phyloP scores from a whole-genome alignment of 805 yeast species.

The Grigorovia transvaalensis region DNA sequence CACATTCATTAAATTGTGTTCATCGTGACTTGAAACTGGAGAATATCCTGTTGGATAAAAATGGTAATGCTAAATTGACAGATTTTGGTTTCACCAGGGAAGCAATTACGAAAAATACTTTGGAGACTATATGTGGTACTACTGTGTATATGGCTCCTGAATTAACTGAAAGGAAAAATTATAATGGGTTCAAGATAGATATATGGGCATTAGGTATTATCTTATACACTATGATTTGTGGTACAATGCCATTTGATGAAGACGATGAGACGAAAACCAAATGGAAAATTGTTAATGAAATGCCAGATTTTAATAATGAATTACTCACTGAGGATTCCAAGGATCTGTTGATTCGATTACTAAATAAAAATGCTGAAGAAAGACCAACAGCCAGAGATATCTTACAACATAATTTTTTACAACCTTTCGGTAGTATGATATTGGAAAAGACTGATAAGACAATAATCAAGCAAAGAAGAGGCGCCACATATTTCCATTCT shows the following conservation, averaged over 20 bases:
- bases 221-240: conserved; percentile 71
- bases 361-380: conserved; percentile 53
- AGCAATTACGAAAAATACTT: conserved; percentile 40
- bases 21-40: conserved; percentile 83
- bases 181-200: conserved; percentile 74
- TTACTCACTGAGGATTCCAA: conserved; percentile 39
- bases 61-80: conserved; percentile 59
- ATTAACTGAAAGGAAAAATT: conserved; percentile 53
- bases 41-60: conserved; percentile 53
- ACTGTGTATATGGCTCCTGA: conserved; percentile 97
- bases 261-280: conserved; percentile 56
- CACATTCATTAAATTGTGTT: conserved; percentile 66
- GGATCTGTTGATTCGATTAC: conserved; percentile 41
- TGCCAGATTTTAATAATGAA: conserved; percentile 46
- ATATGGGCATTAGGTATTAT: conserved; percentile 91
- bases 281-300: conserved; percentile 48
- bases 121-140: conserved; percentile 88
- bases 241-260: conserved; percentile 88
- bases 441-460: conserved; percentile 32
- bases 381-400: conserved; percentile 53
- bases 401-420: conserved; percentile 40
- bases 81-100: conserved; percentile 95
- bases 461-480: conserved; percentile 28
- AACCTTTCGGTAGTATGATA: conserved; percentile 34
- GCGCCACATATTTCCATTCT: conserved; percentile 40